Evolutionary conservation across 257 asterid genomes (phyloP), one percentile per base, ranked within the genome.

Genomic region (Gentiana straminea): DNA sequence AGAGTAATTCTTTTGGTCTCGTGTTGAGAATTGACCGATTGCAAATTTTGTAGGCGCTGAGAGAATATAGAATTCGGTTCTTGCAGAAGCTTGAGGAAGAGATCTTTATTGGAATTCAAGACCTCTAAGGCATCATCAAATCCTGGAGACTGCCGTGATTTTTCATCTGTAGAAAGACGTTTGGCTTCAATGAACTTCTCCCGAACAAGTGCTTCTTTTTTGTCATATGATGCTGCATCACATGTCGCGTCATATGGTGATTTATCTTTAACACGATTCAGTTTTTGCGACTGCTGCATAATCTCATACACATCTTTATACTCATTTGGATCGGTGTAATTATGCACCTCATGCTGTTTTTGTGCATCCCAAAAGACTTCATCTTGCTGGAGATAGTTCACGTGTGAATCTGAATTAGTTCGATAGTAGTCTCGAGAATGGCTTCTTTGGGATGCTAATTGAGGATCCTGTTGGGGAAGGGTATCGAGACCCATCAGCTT

Each of bases 401-500:
- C 60, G 7, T 80, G 81, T 79, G 83, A 72, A 67, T 80, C 93
- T 34, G 91, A 79, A 54, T 70, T 84, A 69, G 79, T 70, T 60
- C 86, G 77, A 51, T 86, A 80, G 60, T 75, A 59, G 34, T 71
- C 68, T 53, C 76, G 64, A 32, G 71, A 60, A 64, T 64, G 82
- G 70, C 70, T 79, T 72, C 75, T 75, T 55, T 65, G 73, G 13
- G 62, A 62, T 52, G 80, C 71, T 60, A 83, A 52, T 63, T 70
- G 81, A 65, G 89, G 68, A 60, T 77, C 83, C 55, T 73, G 83
- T 47, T 60, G 82, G 37, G 97, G 94, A 79, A 88, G 86, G 71
- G 86, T 57, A 70, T 93, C 97, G 63, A 93, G 99, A 47, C 99
- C 99, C 99, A 93, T 93, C 69, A 93, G 60, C 78, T 86, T 93